phyloP scores from a whole-genome alignment of 768 basidiomycete species.

The Cystoderma amianthinum region DNA sequence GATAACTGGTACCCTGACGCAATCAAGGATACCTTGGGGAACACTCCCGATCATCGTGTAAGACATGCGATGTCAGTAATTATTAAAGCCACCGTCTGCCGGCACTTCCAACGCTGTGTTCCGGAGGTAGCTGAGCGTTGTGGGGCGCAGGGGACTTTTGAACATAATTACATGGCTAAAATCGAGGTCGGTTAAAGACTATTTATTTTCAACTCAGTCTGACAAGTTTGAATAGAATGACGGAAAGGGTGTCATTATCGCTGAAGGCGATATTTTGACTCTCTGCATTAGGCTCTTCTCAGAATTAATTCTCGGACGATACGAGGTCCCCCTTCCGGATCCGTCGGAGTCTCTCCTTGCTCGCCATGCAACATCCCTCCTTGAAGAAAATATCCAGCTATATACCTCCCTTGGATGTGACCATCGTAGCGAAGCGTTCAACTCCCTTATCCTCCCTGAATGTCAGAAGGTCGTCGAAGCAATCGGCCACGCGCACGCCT shows the following conservation, averaged over 20 bases:
- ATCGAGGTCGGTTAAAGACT: slow-evolving; percentile 35
- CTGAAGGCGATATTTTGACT: slow-evolving; percentile 47
- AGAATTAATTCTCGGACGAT: slow-evolving; percentile 52
- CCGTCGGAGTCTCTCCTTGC: slow-evolving; percentile 46
- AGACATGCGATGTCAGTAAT: slow-evolving; percentile 51
- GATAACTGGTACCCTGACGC: slow-evolving; percentile 36
- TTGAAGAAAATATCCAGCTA: slow-evolving; percentile 38
- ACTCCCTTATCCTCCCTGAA: slow-evolving; percentile 48
- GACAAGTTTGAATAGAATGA: slow-evolving; percentile 25
- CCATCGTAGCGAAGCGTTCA: slow-evolving; percentile 46
- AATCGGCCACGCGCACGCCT: slow-evolving; percentile 59
- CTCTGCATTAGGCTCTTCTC: slow-evolving; percentile 50
- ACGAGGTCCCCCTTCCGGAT: slow-evolving; percentile 42
- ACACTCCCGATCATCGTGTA: slow-evolving; percentile 34
- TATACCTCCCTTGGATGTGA: slow-evolving; percentile 27
- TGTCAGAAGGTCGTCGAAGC: slow-evolving; percentile 47
- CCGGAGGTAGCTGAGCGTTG: slow-evolving; percentile 55
- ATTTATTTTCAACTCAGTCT: slow-evolving; percentile 6
- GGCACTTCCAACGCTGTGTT: slow-evolving; percentile 44
- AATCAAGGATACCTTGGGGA: slow-evolving; percentile 28
- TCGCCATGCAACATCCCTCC: slow-evolving; percentile 35
- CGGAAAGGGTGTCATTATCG: slow-evolving; percentile 53
- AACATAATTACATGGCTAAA: slow-evolving; percentile 52
- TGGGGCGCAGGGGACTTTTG: slow-evolving; percentile 62
- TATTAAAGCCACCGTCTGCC: slow-evolving; percentile 46